Conservation (phyloP, 1,284 basidiomycete genomes). For the Melampsora larici-populina region DNA sequence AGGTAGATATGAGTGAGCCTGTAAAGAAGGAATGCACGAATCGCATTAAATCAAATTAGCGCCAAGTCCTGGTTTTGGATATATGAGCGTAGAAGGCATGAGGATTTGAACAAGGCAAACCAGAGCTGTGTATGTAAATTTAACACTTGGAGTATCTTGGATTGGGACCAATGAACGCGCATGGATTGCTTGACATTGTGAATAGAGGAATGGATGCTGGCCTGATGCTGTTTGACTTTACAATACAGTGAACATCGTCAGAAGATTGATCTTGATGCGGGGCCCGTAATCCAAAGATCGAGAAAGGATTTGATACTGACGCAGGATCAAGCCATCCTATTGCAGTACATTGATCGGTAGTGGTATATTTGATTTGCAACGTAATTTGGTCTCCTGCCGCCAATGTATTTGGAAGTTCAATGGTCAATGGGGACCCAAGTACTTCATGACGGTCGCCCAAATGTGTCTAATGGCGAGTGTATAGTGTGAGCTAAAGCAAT, state of each 20-base stretch:
- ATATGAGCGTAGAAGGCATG: not conserved
- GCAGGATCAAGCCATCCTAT: slow-evolving; percentile 90
- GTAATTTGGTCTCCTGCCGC: slow-evolving; percentile 58
- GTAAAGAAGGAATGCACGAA: not conserved
- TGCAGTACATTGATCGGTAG: slow-evolving; percentile 73
- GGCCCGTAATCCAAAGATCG: too few species aligned
- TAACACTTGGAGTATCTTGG: slow-evolving; percentile 63
- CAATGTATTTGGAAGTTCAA: slow-evolving; percentile 9
- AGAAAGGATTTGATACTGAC: slow-evolving; percentile 56
- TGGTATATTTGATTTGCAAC: slow-evolving; percentile 68
- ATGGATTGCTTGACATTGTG: slow-evolving; percentile 90
- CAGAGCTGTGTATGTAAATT: slow-evolving; percentile 66
- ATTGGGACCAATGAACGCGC: slow-evolving; percentile 73
- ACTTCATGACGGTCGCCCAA: slow-evolving; percentile 38
- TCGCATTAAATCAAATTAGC: not conserved
- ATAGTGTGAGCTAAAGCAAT: not conserved
- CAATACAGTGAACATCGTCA: not conserved
- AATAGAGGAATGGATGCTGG: slow-evolving; percentile 82
- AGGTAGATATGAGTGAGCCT: slow-evolving; percentile 65
- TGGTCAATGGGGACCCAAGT: slow-evolving; percentile 36
- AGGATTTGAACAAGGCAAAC: slow-evolving; percentile 55
- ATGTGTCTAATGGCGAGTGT: slow-evolving; percentile 11
- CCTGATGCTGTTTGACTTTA: slow-evolving; percentile 82
- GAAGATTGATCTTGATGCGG: not conserved
- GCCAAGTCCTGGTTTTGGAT: not conserved